Base-by-base conservation (phyloP, 192 early-diverging fungal genomes). In the Allomyces javanicus region DNA sequence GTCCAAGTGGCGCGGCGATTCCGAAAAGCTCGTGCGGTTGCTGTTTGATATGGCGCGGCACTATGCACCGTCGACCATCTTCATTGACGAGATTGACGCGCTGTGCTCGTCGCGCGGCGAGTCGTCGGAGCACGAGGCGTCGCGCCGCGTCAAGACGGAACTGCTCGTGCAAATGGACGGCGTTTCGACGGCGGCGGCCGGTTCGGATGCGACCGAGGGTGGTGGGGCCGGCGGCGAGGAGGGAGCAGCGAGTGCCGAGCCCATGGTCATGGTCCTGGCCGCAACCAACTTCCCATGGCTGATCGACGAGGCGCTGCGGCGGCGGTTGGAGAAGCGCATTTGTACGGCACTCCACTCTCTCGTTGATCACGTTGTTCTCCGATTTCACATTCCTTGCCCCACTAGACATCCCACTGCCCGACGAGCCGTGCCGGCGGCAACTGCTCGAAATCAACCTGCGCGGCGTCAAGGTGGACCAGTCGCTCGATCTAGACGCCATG, bases 221-320 rank as follows among this genome's bases (percentile, higher is more conserved):
- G 50, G 65, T 1, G 22, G 14, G 23, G 67, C 26, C 12, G 63
- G 44, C 50, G n/a, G 9, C 4, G 58, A 17, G 62, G 22, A 43
- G 65, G n/a, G 24, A 17, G 25, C 7, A 27, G 45, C 26, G 17
- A 6, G 17, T 58, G 75, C 80, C 14, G 62, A 70, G 21, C 76
- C 75, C 9, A 78, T 85, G 50, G 81, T 85, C 1, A 84, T 85
- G 81, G 81, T 85, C 10, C 73, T 85, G 9, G 83, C 78, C 6
- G 83, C 83, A 1, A 85, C 83, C n/a, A 85, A 85, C 65, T 85
- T 85, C 62, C 83, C 83, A n/a, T 85, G 83, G 83, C 79, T 82
- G n/a, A 82, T 85, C 65, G 83, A 85, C 63, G 83, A 85, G 67
- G 83, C 83, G 10, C 44, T 85, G 45, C 68, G 83, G n/a, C 64